Conservation (phyloP, 2,329 filamentous ascomycete genomes). For the Alternaria sp. region DNA sequence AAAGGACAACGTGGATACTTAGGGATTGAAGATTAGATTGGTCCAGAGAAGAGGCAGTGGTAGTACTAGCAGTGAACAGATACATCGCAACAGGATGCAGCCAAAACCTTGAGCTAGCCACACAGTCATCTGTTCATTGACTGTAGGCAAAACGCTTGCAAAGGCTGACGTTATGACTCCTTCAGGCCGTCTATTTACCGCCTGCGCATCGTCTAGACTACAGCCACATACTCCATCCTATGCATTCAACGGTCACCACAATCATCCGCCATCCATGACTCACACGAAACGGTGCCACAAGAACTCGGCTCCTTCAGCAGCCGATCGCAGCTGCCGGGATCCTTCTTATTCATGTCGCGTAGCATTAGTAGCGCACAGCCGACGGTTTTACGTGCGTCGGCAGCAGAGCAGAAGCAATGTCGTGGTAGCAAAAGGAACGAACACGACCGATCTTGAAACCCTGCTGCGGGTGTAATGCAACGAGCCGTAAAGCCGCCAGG, state of each 20-base stretch:
- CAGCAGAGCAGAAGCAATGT: conserved; percentile 24
- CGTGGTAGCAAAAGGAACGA: conserved; percentile 21
- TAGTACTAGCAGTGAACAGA: neutral
- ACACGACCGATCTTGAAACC: conserved; percentile 22
- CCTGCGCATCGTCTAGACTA: neutral
- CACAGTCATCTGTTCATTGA: neutral
- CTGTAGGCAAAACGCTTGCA: neutral
- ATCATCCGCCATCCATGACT: conserved; percentile 7
- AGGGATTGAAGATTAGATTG: neutral
- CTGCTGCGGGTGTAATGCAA: conserved; percentile 23
- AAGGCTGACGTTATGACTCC: neutral
- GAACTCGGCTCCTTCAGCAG: conserved; percentile 14
- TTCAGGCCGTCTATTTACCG: neutral
- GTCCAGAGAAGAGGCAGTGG: neutral
- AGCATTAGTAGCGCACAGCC: conserved; percentile 23
- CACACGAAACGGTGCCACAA: conserved; percentile 13
- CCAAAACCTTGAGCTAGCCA: neutral
- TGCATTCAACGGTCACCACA: neutral
- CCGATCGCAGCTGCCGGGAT: conserved; percentile 16
- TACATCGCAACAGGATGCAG: neutral
- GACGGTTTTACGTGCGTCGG: conserved; percentile 15
- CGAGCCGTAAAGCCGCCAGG: conserved; percentile 21
- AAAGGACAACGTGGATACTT: neutral
- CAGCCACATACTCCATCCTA: neutral
- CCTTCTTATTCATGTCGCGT: conserved; percentile 17